Evolutionary conservation across 202 grass and related monocot genomes (phyloP).

Genomic region (Cymbopogon flexuosus): DNA sequence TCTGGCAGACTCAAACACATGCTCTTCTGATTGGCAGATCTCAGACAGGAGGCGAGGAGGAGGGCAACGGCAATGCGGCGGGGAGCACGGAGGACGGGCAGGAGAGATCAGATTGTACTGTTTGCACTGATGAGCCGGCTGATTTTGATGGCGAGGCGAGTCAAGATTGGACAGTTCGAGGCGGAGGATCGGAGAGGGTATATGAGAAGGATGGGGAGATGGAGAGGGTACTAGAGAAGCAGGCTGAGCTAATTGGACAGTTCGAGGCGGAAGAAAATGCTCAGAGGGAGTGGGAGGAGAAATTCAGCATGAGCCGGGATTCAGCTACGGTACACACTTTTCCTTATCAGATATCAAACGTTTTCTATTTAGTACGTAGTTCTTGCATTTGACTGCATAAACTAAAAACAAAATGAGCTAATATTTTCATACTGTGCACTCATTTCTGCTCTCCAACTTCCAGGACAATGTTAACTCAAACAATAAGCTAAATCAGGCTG

Average conservation of each 20-base stretch:
- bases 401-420: background rate
- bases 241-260: slow-evolving; percentile 73
- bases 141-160: slow-evolving; percentile 47
- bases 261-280: slow-evolving; percentile 79
- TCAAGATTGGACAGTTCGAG: too few species aligned
- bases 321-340: slow-evolving; percentile 34
- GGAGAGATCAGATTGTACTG: slow-evolving; percentile 36
- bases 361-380: background rate
- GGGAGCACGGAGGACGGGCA: slow-evolving; percentile 29
- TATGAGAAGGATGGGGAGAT: slow-evolving; percentile 63
- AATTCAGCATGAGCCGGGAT: slow-evolving; percentile 44
- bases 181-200: slow-evolving; percentile 19
- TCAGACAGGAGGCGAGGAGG: slow-evolving; percentile 18
- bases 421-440: slow-evolving; percentile 1
- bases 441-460: slow-evolving; percentile 28
- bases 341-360: background rate
- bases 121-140: slow-evolving; percentile 39
- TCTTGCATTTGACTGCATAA: background rate
- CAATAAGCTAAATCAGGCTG: slow-evolving; percentile 26
- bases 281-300: slow-evolving; percentile 95
- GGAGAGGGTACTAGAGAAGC: slow-evolving; percentile 81
- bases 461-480: slow-evolving; percentile 40
- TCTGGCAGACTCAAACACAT: slow-evolving; percentile 12
- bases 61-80: slow-evolving; percentile 16
- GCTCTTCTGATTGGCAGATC: slow-evolving; percentile 42